phyloP scores from a whole-genome alignment of 2,329 filamentous ascomycete genomes.

The Pestalotiopsis sp. region DNA sequence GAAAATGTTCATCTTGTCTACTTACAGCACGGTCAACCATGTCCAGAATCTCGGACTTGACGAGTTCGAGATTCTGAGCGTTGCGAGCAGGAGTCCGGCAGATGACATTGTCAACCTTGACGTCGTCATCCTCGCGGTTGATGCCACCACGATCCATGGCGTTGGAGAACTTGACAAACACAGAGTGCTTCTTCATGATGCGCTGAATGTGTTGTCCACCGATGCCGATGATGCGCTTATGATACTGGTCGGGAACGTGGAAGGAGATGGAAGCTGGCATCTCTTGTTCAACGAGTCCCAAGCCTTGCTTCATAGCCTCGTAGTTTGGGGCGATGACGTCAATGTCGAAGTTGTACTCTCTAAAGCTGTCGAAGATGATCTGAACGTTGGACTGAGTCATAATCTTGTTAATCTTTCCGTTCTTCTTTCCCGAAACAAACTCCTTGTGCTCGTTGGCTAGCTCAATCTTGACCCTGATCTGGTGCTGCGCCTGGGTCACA shows the following conservation, averaged over 20 bases:
- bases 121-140: constrained; percentile 94
- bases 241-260: constrained; percentile 97
- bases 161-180: constrained; percentile 99
- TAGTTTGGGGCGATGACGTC: constrained; percentile 92
- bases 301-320: constrained; percentile 89
- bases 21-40: constrained; percentile 94
- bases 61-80: constrained; percentile 91
- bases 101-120: constrained; percentile 98
- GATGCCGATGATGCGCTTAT: constrained; percentile 98
- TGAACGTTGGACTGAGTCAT: constrained; percentile 99
- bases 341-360: constrained; percentile 99
- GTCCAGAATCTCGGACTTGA: constrained; percentile 98
- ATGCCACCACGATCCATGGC: constrained; percentile 94
- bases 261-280: constrained; percentile 99
- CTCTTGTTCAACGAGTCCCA: constrained; percentile 94
- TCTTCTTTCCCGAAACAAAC: constrained; percentile 99
- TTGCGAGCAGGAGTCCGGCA: constrained; percentile 96
- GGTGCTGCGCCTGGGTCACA: constrained; percentile 81
- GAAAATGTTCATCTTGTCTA: constrained; percentile 19
- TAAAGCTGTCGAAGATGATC: constrained; percentile 98
- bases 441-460: constrained; percentile 99
- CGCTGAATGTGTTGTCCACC: constrained; percentile 98
- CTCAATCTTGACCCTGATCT: constrained; percentile 97
- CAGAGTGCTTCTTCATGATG: constrained; percentile 99
- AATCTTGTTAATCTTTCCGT: constrained; percentile 99